Evolutionary conservation across 179 eudicot species (phyloP).

Genomic region (Spinacia oleracea): DNA sequence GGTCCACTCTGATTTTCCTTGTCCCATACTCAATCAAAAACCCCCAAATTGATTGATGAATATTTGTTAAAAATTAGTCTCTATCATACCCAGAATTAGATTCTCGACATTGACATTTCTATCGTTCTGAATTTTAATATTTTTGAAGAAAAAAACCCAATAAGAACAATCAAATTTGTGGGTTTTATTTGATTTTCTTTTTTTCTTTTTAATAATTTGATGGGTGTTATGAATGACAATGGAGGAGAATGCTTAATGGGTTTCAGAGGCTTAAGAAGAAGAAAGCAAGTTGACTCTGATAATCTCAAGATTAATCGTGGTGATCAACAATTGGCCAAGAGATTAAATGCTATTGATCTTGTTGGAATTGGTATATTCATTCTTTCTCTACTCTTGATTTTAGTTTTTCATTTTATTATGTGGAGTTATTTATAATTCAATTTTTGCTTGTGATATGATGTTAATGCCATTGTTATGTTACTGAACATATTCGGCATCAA

Average conservation of each 20-base stretch:
- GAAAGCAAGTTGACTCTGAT: slow-evolving; percentile 45
- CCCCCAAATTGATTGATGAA: background rate
- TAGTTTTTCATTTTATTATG: too few species aligned
- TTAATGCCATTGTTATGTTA: background rate
- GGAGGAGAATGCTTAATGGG: slow-evolving; percentile 32
- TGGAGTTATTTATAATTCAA: background rate
- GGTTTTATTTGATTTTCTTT: background rate
- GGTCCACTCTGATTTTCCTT: background rate
- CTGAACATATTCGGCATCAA: background rate
- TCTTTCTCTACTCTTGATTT: background rate
- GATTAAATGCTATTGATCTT: slow-evolving; percentile 45
- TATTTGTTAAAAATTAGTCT: background rate
- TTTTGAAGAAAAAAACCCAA: background rate
- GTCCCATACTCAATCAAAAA: background rate
- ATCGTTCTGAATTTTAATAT: background rate
- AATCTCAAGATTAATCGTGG: slow-evolving; percentile 12
- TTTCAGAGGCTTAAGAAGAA: slow-evolving; percentile 41
- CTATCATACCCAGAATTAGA: background rate
- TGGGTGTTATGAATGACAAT: slow-evolving; percentile 24
- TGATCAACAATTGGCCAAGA: slow-evolving; percentile 43
- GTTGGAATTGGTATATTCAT: slow-evolving; percentile 43
- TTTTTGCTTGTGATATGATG: background rate
- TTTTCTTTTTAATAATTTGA: background rate
- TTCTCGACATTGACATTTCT: background rate
- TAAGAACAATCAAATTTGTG: background rate